These are phyloP conservation scores for Microstegium vimineum DNA, from an alignment of 176 grass and related monocot species.

Conservation along the genomic window DNA sequence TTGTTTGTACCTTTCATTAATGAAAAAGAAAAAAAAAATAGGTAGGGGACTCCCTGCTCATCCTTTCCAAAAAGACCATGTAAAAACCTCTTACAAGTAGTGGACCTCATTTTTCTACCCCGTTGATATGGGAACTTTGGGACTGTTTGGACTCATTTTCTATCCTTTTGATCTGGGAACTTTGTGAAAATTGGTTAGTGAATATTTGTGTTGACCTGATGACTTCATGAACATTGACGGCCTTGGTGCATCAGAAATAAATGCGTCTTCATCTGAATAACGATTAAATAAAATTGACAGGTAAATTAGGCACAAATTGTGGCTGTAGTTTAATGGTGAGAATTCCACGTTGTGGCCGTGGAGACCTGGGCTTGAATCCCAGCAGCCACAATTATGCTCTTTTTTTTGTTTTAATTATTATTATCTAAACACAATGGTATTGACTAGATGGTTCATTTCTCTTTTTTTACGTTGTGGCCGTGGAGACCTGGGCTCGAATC, in stretches of 20 bases:
- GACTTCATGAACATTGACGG: neutral
- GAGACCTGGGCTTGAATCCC: conserved; percentile 91
- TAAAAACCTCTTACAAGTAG: neutral
- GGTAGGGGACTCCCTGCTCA: too few relatives aligned
- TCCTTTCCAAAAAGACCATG: too few relatives aligned
- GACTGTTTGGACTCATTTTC: neutral
- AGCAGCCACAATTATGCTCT: conserved; percentile 88
- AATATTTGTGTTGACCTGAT: too few relatives aligned
- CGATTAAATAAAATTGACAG: too few relatives aligned
- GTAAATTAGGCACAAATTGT: neutral
- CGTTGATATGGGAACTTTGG: neutral
- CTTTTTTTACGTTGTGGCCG: conserved; percentile 86
- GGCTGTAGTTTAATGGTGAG: conserved; percentile 94
- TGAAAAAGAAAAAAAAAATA: too few relatives aligned
- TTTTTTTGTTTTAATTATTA: too few relatives aligned
- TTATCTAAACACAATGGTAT: too few relatives aligned
- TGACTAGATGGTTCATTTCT: too few relatives aligned
- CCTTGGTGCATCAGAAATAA: too few relatives aligned
- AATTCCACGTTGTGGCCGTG: conserved; percentile 88
- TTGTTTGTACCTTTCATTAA: too few relatives aligned
- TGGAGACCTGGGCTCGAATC: conserved; percentile 92
- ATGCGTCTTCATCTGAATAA: too few relatives aligned
- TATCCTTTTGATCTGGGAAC: too few relatives aligned
- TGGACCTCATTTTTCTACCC: neutral
- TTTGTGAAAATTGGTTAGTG: neutral